phyloP scores from a whole-genome alignment of 345 rosid genomes.

The Eucalyptus regnans region DNA sequence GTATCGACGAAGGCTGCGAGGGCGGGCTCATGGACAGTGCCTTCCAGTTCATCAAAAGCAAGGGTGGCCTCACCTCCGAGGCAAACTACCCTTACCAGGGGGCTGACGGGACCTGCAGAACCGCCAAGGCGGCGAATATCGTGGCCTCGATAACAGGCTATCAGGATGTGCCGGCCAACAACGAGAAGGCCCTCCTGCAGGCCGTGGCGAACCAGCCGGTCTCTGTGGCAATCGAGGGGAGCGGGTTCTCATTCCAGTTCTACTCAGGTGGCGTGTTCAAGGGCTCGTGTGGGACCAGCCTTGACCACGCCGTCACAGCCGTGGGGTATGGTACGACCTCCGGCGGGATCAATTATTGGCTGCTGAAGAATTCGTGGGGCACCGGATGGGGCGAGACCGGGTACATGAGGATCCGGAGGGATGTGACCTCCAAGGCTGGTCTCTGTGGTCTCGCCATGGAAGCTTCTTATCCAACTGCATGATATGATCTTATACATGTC shows the following conservation, averaged over 20 bases:
- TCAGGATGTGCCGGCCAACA: constrained; percentile 22
- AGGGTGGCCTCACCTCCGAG: constrained; percentile 35
- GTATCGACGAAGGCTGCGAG: constrained; percentile 17
- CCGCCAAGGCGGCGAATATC: not conserved
- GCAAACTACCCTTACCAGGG: constrained; percentile 23
- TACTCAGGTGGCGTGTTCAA: constrained; percentile 31
- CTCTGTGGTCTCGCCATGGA: constrained; percentile 35
- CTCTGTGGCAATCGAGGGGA: constrained; percentile 21
- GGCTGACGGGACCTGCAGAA: constrained; percentile 17
- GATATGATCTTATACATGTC: not conserved
- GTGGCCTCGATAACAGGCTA: constrained; percentile 20
- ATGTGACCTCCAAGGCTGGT: constrained; percentile 10
- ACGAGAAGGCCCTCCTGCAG: constrained; percentile 26
- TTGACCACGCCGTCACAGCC: constrained; percentile 32
- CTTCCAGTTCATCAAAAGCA: constrained; percentile 17
- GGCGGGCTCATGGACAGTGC: constrained; percentile 33
- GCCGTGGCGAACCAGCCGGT: constrained; percentile 50
- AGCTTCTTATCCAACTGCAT: not conserved
- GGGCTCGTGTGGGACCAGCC: constrained; percentile 18
- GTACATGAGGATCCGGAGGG: constrained; percentile 36
- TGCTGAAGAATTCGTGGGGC: constrained; percentile 4
- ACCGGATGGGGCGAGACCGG: not conserved
- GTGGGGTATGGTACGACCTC: constrained; percentile 41
- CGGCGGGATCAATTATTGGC: constrained; percentile 11
- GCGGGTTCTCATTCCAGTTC: constrained; percentile 11